These are phyloP conservation scores for Rhizophagus sp. DNA, from an alignment of 192 early-diverging fungal genomes.

Conservation along the genomic window DNA sequence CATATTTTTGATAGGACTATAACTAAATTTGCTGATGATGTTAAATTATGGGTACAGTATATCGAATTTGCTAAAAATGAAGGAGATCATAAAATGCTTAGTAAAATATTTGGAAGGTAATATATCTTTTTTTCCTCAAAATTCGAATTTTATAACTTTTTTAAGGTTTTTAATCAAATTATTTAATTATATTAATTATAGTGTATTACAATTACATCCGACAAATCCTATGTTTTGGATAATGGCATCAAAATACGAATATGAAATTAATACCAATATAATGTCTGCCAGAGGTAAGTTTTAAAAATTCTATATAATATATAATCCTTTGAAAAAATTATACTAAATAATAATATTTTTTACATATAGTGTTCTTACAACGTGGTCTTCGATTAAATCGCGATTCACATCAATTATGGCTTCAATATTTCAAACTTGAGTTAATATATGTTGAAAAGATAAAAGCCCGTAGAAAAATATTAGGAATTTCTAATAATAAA, in stretches of 20 bases:
- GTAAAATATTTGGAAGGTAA: slow-evolving; percentile 72
- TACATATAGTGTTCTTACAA: slow-evolving; percentile 69
- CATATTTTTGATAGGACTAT: slow-evolving; percentile 79
- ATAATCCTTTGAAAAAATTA: not conserved
- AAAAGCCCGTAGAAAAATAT: slow-evolving; percentile 72
- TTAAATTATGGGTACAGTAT: slow-evolving; percentile 88
- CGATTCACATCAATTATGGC: slow-evolving; percentile 73
- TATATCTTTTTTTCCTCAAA: not conserved
- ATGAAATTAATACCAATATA: slow-evolving; percentile 81
- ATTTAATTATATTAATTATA: slow-evolving; percentile 27
- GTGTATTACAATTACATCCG: slow-evolving; percentile 88
- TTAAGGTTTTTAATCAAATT: not conserved
- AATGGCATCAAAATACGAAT: slow-evolving; percentile 87
- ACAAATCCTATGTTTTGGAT: slow-evolving; percentile 85
- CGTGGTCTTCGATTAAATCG: slow-evolving; percentile 84
- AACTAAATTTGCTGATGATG: slow-evolving; percentile 76
- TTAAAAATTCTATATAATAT: not conserved
- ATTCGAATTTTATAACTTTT: not conserved
- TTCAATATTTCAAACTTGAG: slow-evolving; percentile 94
- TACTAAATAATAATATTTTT: slow-evolving; percentile 1
- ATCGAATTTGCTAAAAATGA: slow-evolving; percentile 75
- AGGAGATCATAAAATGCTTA: slow-evolving; percentile 59
- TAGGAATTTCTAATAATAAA: slow-evolving; percentile 55
- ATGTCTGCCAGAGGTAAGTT: slow-evolving; percentile 65
- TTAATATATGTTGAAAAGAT: slow-evolving; percentile 86